phyloP scores from a whole-genome alignment of 2,329 filamentous ascomycete genomes.

The Chaetomium globosum region DNA sequence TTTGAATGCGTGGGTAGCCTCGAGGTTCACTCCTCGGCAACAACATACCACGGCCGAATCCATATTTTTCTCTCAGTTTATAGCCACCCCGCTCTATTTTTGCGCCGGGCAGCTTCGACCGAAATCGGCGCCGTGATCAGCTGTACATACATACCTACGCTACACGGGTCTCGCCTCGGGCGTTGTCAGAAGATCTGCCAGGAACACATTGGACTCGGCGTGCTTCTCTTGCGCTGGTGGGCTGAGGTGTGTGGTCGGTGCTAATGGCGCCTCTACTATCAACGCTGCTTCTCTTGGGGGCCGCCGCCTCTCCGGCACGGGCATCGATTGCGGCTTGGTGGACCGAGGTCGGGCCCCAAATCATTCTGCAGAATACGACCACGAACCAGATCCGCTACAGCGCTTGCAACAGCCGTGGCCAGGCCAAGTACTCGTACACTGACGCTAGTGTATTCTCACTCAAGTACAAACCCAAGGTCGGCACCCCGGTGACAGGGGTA shows the following conservation, averaged over 20 bases:
- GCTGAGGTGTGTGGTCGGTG: background rate
- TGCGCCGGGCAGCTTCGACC: background rate
- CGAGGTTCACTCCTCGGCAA: conserved; percentile 4
- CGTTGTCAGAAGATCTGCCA: background rate
- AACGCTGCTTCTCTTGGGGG: conserved; percentile 31
- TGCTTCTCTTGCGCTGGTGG: background rate
- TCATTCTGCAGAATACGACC: conserved; percentile 45
- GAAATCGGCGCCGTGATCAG: conserved; percentile 8
- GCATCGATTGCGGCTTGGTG: conserved; percentile 45
- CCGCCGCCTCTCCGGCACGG: conserved; percentile 27
- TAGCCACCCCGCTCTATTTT: background rate
- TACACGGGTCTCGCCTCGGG: background rate
- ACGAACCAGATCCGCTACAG: conserved; percentile 44
- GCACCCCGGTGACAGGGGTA: conserved; percentile 42
- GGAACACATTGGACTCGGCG: background rate
- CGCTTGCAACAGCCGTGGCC: conserved; percentile 41
- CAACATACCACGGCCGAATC: background rate
- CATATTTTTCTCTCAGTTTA: background rate
- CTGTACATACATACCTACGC: background rate
- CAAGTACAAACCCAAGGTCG: conserved; percentile 39
- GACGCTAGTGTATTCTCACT: conserved; percentile 39
- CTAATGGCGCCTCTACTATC: conserved; percentile 28
- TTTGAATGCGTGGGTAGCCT: background rate
- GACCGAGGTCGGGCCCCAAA: conserved; percentile 41
- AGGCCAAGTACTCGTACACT: conserved; percentile 43